Conservation (phyloP, 1,139 yeast genomes). For the Chernovozyma aurita region DNA sequence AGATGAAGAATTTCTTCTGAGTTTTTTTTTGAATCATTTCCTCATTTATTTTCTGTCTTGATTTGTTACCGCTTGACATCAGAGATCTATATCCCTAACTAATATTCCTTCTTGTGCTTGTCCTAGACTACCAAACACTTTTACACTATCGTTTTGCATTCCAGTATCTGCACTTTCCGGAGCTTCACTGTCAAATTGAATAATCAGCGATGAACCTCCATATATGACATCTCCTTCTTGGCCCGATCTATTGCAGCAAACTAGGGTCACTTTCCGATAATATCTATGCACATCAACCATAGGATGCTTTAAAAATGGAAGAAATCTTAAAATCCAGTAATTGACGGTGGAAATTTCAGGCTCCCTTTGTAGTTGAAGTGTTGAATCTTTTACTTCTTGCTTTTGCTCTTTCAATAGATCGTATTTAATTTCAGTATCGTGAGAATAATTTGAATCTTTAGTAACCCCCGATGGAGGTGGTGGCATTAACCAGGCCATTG, state of each 20-base stretch:
- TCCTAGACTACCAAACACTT: conserved; percentile 51
- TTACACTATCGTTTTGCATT: conserved; percentile 44
- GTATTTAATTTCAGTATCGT: neutral
- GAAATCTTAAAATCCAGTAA: conserved; percentile 72
- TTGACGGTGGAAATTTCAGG: conserved; percentile 29
- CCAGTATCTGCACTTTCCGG: conserved; percentile 20
- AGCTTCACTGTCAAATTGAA: conserved; percentile 41
- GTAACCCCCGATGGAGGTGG: conserved; percentile 40
- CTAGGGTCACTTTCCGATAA: conserved; percentile 28
- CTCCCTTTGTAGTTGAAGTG: conserved; percentile 6
- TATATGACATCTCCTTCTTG: conserved; percentile 65
- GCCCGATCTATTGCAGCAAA: conserved; percentile 70
- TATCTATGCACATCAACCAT: conserved; percentile 24
- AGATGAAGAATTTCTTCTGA: too few relatives aligned
- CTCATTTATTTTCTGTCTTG: too few relatives aligned
- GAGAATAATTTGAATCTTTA: conserved; percentile 10
- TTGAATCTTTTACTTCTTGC: neutral
- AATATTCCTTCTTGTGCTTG: conserved; percentile 62
- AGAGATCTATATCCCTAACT: conserved; percentile 48
- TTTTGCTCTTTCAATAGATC: neutral
- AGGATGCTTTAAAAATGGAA: conserved; percentile 54
- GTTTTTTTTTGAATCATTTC: too few relatives aligned
- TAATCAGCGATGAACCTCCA: conserved; percentile 66
- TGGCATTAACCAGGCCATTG: conserved; percentile 85
- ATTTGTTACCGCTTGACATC: too few relatives aligned